Conservation (phyloP, 2,329 filamentous ascomycete genomes). For the Bipolaris cookei region DNA sequence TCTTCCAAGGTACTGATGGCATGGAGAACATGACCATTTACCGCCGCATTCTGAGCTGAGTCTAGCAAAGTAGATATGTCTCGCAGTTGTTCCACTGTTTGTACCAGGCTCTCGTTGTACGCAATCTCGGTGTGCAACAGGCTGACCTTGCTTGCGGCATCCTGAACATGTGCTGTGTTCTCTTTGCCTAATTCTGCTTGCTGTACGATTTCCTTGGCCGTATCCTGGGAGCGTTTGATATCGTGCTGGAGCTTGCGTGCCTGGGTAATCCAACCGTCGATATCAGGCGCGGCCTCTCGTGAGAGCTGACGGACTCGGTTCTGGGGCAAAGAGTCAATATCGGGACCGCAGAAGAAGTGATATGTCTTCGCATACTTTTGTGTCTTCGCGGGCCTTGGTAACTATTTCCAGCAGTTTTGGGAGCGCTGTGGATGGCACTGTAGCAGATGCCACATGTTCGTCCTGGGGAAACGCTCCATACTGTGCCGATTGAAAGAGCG, state of each 20-base stretch:
- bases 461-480: slow-evolving; percentile 63
- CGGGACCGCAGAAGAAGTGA: too few relatives aligned
- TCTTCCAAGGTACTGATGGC: slow-evolving; percentile 59
- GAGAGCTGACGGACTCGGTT: slow-evolving; percentile 77
- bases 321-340: slow-evolving; percentile 49
- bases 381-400: slow-evolving; percentile 58
- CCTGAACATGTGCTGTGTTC: slow-evolving; percentile 69
- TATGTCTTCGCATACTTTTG: slow-evolving; percentile 53
- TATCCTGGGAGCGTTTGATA: slow-evolving; percentile 77
- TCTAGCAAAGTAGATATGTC: slow-evolving; percentile 58
- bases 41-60: slow-evolving; percentile 54
- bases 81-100: slow-evolving; percentile 59
- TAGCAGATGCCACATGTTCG: slow-evolving; percentile 61
- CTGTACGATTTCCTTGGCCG: slow-evolving; percentile 80
- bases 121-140: slow-evolving; percentile 65
- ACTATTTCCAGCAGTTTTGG: slow-evolving; percentile 59
- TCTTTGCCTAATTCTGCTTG: slow-evolving; percentile 73
- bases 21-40: slow-evolving; percentile 53
- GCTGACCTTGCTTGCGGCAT: slow-evolving; percentile 61
- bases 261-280: slow-evolving; percentile 84
- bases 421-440: slow-evolving; percentile 58
- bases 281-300: slow-evolving; percentile 75
- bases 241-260: slow-evolving; percentile 85
- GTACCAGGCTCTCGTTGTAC: slow-evolving; percentile 63
- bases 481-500: slow-evolving; percentile 69